Evolutionary conservation across 1,139 yeast genomes (phyloP).

Genomic region (Pichia sp.): DNA sequence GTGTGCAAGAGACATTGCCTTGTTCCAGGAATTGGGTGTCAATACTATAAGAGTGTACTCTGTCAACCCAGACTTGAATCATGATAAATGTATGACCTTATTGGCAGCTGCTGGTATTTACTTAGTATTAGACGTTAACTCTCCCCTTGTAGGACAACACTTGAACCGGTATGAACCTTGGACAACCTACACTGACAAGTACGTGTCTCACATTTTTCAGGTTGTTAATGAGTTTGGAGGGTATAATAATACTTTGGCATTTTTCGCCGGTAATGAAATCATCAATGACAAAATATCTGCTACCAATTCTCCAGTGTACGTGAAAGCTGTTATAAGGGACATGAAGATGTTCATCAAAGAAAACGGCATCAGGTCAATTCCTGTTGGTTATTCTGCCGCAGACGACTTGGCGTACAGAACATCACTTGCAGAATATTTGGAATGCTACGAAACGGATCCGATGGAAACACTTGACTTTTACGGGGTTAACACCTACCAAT

Average conservation of each 20-base stretch:
- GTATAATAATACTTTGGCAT: slow-evolving; percentile 85
- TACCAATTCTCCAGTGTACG: slow-evolving; percentile 53
- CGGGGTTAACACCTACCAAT: slow-evolving; percentile 92
- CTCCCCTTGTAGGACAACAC: slow-evolving; percentile 73
- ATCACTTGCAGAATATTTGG: slow-evolving; percentile 72
- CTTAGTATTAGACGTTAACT: slow-evolving; percentile 82
- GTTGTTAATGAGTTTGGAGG: slow-evolving; percentile 76
- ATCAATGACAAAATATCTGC: slow-evolving; percentile 79
- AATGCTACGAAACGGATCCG: slow-evolving; percentile 55
- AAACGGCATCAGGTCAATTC: slow-evolving; percentile 60
- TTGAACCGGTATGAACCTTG: slow-evolving; percentile 86
- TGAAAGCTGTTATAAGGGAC: slow-evolving; percentile 77
- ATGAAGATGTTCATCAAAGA: slow-evolving; percentile 59
- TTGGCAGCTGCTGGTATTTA: slow-evolving; percentile 90
- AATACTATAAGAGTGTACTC: slow-evolving; percentile 86
- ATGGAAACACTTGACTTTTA: slow-evolving; percentile 75
- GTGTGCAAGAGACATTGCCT: slow-evolving; percentile 69
- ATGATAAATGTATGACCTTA: slow-evolving; percentile 86
- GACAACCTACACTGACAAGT: slow-evolving; percentile 64
- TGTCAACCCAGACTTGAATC: slow-evolving; percentile 74
- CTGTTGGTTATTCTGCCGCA: slow-evolving; percentile 96
- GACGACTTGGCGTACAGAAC: slow-evolving; percentile 76
- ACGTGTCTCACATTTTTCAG: slow-evolving; percentile 69
- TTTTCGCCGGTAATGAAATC: slow-evolving; percentile 92
- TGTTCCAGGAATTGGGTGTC: slow-evolving; percentile 71